Base-by-base conservation (phyloP, 257 asterid genomes). In the Jacaranda copaia region DNA sequence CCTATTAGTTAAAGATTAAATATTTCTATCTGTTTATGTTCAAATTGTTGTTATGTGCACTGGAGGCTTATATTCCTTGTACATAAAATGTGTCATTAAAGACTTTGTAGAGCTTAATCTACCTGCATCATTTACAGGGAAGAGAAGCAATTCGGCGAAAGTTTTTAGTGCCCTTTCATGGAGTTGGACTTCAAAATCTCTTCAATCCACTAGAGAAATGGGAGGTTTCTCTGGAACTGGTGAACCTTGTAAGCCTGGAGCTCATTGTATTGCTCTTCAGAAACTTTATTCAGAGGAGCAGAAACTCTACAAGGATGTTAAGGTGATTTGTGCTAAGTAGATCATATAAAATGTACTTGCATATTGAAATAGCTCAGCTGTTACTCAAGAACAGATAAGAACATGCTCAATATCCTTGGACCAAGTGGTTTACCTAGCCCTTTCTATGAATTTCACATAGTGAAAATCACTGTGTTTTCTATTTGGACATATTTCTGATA, bases 181-280 rank as follows among this genome's bases (percentile, higher is more conserved):
- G 96, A 89, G 84, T 77, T 81, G 97, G 97, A 84, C 96, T 46
- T 89, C 92, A 3, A 90, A 84, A 79, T 80, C 95, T 48, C 88
- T 89, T 82, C 89, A 80, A 25, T 81, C 84, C 75, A 79, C 82
- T 16, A 83, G 80, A 75, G 91, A 86, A 20, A 76, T 35, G 15
- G 91, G 79, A 70, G 82, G 71, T 45, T 25, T 64, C 12, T 66
- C 68, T 77, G 86, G 83, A 57, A 80, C 91, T 43, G 74, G 57
- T 63, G 93, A 91, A 38, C 96, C 97, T 12, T 91, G 98, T 85
- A 89, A 84, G 80, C 97, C 94, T 9, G 97, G 97, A 70, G 94
- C 96, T 66, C 97, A 93, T 68, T 83, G 97, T 68, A 57, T 83
- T 67, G 88, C 97, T 55, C 97, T 93, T 43, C 86, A 89, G 67